Base-by-base conservation (phyloP, 1,284 basidiomycete species). In the Malassezia arunalokei region DNA sequence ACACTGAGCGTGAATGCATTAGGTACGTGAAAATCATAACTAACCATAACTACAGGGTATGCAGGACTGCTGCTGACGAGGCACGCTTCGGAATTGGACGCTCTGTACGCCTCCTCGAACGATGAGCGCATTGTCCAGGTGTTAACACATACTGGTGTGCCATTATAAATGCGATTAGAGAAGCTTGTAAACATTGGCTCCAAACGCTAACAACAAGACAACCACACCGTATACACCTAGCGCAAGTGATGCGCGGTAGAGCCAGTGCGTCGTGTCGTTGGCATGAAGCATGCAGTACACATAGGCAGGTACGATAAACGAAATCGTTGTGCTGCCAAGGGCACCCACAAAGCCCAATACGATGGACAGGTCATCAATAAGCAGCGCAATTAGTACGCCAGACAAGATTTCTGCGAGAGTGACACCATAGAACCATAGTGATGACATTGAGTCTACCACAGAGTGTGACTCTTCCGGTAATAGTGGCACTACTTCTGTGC, bases 251-350 rank as follows among this genome's bases (percentile, higher is more conserved):
- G 27, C 30, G 11, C 6, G 29, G 32, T 47, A 47, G 14, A 29
- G 30, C 5, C 17, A 33, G 14, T 32, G 27, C 14, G 12, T 32
- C 11, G 20, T 20, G 24, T 39, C 28, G 12, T 40, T 15, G 9
- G 14, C 38, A 40, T 29, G 45, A 3, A 54, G 28, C 8, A 11
- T 12, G 28, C 35, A 24, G 28, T 55, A 55, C 11, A 55, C 39
- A 15, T 49, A 15, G 3, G 47, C 29, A 27, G 53, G 48, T 39
- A 50, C 20, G n/a, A 98, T 96, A 75, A 98, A 98, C 8, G 87
- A 91, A 62, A 99, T 91, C 32, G 78, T 95, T 12, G 92, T 96
- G 15, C 87, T 91, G 14, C 94, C 94, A 0, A 92, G 94, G 8
- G 89, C 85, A 6, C 94, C 94, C 27, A 99, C 94, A 70, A 98